Conservation (phyloP, 345 rosid genomes). For the Crucihimalaya himalaica region DNA sequence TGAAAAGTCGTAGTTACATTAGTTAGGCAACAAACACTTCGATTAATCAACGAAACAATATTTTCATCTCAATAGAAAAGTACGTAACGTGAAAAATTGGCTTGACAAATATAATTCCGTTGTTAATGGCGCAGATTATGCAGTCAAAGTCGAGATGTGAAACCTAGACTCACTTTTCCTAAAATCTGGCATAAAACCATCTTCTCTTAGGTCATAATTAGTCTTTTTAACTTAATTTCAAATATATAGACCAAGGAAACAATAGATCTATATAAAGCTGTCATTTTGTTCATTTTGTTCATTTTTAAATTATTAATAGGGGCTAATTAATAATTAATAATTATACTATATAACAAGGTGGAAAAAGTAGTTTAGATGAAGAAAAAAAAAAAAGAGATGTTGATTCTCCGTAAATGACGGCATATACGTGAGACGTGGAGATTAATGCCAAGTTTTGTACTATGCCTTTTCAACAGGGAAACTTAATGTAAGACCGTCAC, state of each 20-base stretch:
- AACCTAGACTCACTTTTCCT: constrained; percentile 28
- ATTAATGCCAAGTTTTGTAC: not conserved
- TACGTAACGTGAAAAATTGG: not conserved
- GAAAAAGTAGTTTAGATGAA: not conserved
- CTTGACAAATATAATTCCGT: constrained; percentile 5
- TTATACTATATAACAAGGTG: not conserved
- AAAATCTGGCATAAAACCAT: constrained; percentile 24
- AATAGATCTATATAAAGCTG: not conserved
- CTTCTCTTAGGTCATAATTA: constrained; percentile 15
- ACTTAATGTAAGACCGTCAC: constrained; percentile 17
- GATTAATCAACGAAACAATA: not conserved
- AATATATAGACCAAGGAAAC: not conserved
- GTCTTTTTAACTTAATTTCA: not conserved
- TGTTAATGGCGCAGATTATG: constrained; percentile 14
- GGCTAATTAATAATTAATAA: too few relatives aligned
- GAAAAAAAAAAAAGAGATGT: not conserved
- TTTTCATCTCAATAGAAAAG: constrained; percentile 14
- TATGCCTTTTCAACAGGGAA: not conserved
- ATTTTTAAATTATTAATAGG: not conserved
- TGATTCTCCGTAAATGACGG: constrained; percentile 22
- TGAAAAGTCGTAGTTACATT: constrained; percentile 15
- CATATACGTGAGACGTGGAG: constrained; percentile 1
- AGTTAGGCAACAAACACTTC: not conserved
- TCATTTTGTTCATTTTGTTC: not conserved
- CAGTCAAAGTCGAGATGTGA: constrained; percentile 29